phyloP scores from a whole-genome alignment of 1,284 basidiomycete genomes.

The Vanrija humicola region DNA sequence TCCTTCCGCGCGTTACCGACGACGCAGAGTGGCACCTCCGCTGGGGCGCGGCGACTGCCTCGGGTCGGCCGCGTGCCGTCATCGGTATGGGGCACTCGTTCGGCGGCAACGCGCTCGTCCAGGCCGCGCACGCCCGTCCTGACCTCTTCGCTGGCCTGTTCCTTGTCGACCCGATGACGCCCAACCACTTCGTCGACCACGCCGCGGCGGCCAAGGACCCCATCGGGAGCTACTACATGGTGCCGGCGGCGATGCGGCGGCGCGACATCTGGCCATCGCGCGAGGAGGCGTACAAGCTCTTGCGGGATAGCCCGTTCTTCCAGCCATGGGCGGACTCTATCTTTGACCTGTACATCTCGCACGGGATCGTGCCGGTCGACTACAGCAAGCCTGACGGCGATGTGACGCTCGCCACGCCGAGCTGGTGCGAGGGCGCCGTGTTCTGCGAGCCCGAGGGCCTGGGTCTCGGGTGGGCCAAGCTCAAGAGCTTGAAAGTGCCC shows the following conservation, averaged over 20 bases:
- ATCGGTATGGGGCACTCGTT: constrained; percentile 75
- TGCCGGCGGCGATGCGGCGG: constrained; percentile 54
- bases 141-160: constrained; percentile 67
- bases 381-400: background rate
- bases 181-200: constrained; percentile 3
- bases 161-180: constrained; percentile 66
- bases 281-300: constrained; percentile 38
- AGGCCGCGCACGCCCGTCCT: constrained; percentile 64
- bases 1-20: constrained; percentile 40
- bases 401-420: constrained; percentile 33
- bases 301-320: constrained; percentile 52
- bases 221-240: constrained; percentile 6
- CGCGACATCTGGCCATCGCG: constrained; percentile 7
- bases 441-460: constrained; percentile 32
- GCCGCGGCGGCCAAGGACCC: background rate
- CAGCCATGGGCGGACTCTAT: constrained; percentile 56
- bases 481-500: constrained; percentile 26
- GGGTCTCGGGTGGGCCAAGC: constrained; percentile 34
- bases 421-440: constrained; percentile 32
- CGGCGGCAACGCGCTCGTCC: constrained; percentile 63
- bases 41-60: constrained; percentile 1
- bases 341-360: constrained; percentile 63
- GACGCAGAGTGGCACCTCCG: constrained; percentile 7
- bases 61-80: constrained; percentile 4
- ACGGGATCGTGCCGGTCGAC: constrained; percentile 56